Evolutionary conservation across 345 rosid species (phyloP), one percentile per base, ranked within the genome.

Genomic region (Dipteronia dyeriana): DNA sequence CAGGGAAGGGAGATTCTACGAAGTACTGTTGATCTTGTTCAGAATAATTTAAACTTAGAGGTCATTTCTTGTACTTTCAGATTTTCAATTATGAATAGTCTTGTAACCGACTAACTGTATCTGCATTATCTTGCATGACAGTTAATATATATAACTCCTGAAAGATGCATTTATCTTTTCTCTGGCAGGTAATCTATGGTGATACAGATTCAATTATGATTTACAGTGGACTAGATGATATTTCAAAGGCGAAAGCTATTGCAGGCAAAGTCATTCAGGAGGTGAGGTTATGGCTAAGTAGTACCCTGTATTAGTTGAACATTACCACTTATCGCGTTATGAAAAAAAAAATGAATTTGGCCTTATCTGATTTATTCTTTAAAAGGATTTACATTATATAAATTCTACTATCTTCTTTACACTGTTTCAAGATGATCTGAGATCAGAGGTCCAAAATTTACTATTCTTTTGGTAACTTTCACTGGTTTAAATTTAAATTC

Each of bases 141-240:
- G 70, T 68, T 78, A 51, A 19, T 79, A 57, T 75, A 60, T 69
- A 63, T 47, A n/a, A 41, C 63, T 72, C 22, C 72, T 66, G 71
- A 80, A 79, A 60, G 75, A 53, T 70, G 75, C 63, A 47, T 82
- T 47, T 75, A 45, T 84, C 69, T 81, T 86, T 53, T 68, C 65
- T 77, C 45, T 84, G 76, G 64, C 91, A 96, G 98, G 99, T 96
- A 20, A 90, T 96, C 53, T 94, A 96, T 75, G 99, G 99, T 75
- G 99, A 96, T 80, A 96, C 99, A 16, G 99, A 96, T 88, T 96
- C 99, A 76, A 96, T 96, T 80, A 96, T 96, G 99, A 91, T 94
- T 84, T 84, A 96, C 82, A 96, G 92, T 77, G 98, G 98, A 75
- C 86, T 94, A 38, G 97, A 96, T 78, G 97, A 96, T 81, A 81